Conservation (phyloP, 2,329 filamentous ascomycete genomes). For the Aspergillus sp. region DNA sequence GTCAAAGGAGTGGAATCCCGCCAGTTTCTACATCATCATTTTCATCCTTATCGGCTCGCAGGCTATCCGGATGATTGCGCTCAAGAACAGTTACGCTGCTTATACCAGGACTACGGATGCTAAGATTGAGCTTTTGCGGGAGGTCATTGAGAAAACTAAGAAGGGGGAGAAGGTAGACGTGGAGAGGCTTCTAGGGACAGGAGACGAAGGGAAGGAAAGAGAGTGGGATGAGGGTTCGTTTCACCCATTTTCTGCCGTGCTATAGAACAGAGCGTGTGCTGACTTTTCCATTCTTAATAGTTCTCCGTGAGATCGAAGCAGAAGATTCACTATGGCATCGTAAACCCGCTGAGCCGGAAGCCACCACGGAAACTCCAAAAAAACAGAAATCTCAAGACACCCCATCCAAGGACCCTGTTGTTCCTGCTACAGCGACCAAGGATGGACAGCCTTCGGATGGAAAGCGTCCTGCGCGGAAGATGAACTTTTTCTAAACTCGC, state of each 20-base stretch:
- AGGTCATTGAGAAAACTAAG: constrained; percentile 49
- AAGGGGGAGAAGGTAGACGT: constrained; percentile 69
- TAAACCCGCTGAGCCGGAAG: constrained; percentile 12
- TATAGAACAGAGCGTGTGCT: constrained; percentile 2
- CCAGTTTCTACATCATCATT: constrained; percentile 76
- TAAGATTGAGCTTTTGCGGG: constrained; percentile 69
- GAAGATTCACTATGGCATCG: constrained; percentile 36
- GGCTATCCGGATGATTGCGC: constrained; percentile 83
- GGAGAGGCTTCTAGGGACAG: constrained; percentile 73
- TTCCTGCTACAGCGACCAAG: constrained; percentile 5
- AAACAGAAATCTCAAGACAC: constrained; percentile 7
- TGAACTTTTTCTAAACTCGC: constrained; percentile 24
- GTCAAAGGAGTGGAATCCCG: constrained; percentile 70
- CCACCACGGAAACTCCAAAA: constrained; percentile 5
- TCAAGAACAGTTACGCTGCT: constrained; percentile 69
- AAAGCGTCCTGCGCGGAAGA: constrained; percentile 15
- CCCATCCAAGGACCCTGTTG: constrained; percentile 11
- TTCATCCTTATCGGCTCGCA: constrained; percentile 89
- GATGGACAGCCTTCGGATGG: constrained; percentile 11
- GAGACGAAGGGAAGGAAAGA: constrained; percentile 66
- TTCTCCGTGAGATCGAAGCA: constrained; percentile 35
- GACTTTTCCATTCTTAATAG: constrained; percentile 14
- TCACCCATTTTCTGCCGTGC: not conserved
- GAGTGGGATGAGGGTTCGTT: constrained; percentile 81
- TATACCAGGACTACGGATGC: constrained; percentile 74